Base-by-base conservation (phyloP, 2,329 filamentous ascomycete genomes). In the Leptodontidium sp. region DNA sequence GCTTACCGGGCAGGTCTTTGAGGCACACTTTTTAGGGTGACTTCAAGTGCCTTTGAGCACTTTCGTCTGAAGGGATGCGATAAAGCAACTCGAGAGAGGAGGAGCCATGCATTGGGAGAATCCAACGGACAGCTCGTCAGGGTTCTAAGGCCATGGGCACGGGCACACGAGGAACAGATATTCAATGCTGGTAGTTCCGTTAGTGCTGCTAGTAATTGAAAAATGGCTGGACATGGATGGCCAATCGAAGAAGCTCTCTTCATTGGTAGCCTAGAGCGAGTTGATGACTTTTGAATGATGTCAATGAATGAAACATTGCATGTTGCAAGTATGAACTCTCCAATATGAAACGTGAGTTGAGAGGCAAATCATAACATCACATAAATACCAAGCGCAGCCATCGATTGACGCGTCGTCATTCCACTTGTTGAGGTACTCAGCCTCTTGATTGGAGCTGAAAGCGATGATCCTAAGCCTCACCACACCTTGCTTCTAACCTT, bases 371-470 rank as follows among this genome's bases (percentile, higher is more conserved):
- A 12, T 43, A 26, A 21, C 1, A 26, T 43, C 7, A 15, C 38
- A 8, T 26, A 24, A 32, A 43, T 5, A 32, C 29, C 29, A 32
- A 32, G 29, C 29, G 29, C 14, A 26, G 57, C 35, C 14, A 45
- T 45, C 11, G 21, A 17, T 9, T 59, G 57, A 43, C 38, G 57
- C 21, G 38, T 59, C 35, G 35, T 15, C 57, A 59, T 59, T 59
- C 38, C 57, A 45, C 67, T 55, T 49, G 24, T 49, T 21, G 32
- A 49, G 50, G 9, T 49, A 43, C 68, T 64, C 63, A 50, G 64
- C 67, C 68, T 62, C 38, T 15, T 67, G 61, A 66, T 64, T 69
- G 64, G 62, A 66, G 63, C 65, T 64, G 63, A 65, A 43, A 61
- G 15, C 35, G 21, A 52, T 53, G 43, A 61, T 35, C 47, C 58